Evolutionary conservation across 257 asterid genomes (phyloP), one percentile per base, ranked within the genome.

Genomic region (Solanum tacnaense): DNA sequence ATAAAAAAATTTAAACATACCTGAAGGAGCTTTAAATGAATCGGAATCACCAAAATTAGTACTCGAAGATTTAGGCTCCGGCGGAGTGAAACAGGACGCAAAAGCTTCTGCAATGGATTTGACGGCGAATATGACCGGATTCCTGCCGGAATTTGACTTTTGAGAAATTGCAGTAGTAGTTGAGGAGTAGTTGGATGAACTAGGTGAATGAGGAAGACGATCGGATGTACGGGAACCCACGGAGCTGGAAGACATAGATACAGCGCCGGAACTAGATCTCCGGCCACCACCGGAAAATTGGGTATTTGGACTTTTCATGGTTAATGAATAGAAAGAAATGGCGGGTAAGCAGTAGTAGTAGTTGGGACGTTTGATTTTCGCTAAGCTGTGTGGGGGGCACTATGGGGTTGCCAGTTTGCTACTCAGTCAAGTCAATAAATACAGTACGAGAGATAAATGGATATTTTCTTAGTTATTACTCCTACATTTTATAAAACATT

Each of bases 61-160:
- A 84, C 70, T 88, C 0, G 93, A 91, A 85, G 58, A 83, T 15
- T 88, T 86, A 15, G 93, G 90, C 20, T 92, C 94, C 1, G 98
- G 97, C 0, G 97, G 96, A n/a, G 95, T 87, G 87, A 96, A 94
- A 72, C 99, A 96, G 23, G 93, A 84, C 11, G 89, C 79, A 82
- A 96, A 92, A 84, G 92, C 94, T 44, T 90, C 95, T 27, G 93
- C 91, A 86, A 96, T 49, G 21, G 94, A 90, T 72, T 93, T 93
- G 67, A 92, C 94, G 62, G 92, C 94, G 91, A 70, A 62, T 88
- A 74, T 88, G 89, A 90, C 90, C 32, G 90, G 85, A 52, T 89
- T 91, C 58, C 56, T 72, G 35, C 92, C 60, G 76, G 92, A 58
- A 85, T 91, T 90, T 62, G 97, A 89, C 89, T 70, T 90, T 83